phyloP scores from a whole-genome alignment of 1,284 basidiomycete species.

The Cryptococcus sp. region DNA sequence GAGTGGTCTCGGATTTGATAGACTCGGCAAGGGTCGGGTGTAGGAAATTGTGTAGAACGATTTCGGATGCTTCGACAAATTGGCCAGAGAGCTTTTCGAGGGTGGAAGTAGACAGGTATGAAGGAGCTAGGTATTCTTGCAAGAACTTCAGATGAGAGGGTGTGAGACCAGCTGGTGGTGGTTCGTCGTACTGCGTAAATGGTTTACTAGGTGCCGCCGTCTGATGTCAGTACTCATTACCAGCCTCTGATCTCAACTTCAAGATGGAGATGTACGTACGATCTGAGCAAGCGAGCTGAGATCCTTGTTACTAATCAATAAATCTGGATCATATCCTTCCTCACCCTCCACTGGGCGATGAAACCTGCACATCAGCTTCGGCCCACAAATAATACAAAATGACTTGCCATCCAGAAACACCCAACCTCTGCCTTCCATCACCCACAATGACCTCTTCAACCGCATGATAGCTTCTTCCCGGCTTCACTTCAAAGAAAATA shows the following conservation, averaged over 20 bases:
- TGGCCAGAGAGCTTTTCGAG: constrained; percentile 74
- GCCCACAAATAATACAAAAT: neutral
- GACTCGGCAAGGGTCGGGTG: constrained; percentile 60
- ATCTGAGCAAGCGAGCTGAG: constrained; percentile 48
- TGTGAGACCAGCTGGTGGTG: constrained; percentile 55
- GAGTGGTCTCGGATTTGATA: constrained; percentile 63
- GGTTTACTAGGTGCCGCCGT: constrained; percentile 57
- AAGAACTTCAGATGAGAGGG: constrained; percentile 65
- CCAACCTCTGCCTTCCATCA: constrained; percentile 68
- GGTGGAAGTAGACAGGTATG: constrained; percentile 78
- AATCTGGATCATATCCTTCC: constrained; percentile 67
- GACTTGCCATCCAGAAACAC: constrained; percentile 82
- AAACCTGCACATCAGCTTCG: constrained; percentile 54
- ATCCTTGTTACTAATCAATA: constrained; percentile 70
- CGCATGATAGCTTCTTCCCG: constrained; percentile 86
- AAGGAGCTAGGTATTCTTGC: constrained; percentile 78
- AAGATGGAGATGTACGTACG: constrained; percentile 25
- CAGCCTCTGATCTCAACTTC: neutral
- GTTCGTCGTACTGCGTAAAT: constrained; percentile 36
- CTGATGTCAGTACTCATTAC: constrained; percentile 30
- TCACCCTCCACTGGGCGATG: constrained; percentile 88
- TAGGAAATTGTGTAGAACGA: constrained; percentile 87
- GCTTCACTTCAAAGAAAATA: constrained; percentile 77
- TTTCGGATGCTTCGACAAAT: constrained; percentile 82
- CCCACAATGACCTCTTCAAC: constrained; percentile 93